Evolutionary conservation across 495 filamentous ascomycete genomes (phyloP), one percentile per base, ranked within the genome.

Genomic region (Penicillium arizonense): DNA sequence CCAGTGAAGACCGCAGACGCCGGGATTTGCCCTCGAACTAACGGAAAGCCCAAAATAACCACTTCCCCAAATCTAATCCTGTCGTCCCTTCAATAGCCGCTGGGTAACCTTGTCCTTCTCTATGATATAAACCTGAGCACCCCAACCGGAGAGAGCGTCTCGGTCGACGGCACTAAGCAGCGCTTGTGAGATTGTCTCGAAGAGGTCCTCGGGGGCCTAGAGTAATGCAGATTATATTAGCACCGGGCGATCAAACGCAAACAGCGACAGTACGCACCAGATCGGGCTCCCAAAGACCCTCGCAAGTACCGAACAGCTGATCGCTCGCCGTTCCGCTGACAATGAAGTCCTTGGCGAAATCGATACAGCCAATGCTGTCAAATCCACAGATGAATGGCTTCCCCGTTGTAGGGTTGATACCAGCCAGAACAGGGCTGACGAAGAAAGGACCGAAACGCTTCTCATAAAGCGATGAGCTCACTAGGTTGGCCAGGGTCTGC

Each of bases 21-120:
- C 63, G 32, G 46, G 57, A 63, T 52, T 54, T 60, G 57, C 56
- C 61, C 58, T 52, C 52, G 58, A 57, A 52, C 55, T 53, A 61
- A 61, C 57, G 59, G 54, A 63, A 61, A 58, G 55, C 56, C 62
- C 56, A 58, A 65, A 60, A 57, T 45, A 63, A 56, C 38, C 53
- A 55, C 46, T 53, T 50, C 36, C 36, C 43, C 39, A 41, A 34
- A 32, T 70, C 69, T 77, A 86, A 65, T 88, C 85, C 69, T 88
- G 85, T 69, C 85, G 76, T 70, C 94, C 92, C 83, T 98, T 98
- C 67, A 98, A 74, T 81, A 97, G 81, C 65, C 94, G 81, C 87
- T 98, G 96, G 63, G 93, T 96, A 37, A 97, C 91, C 85, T 97
- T 97, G 74, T 96, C 91, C 81, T 97, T 98, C 82, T 97, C 95